Base-by-base conservation (phyloP, 2,329 filamentous ascomycete genomes). In the Claviceps lovelessii region DNA sequence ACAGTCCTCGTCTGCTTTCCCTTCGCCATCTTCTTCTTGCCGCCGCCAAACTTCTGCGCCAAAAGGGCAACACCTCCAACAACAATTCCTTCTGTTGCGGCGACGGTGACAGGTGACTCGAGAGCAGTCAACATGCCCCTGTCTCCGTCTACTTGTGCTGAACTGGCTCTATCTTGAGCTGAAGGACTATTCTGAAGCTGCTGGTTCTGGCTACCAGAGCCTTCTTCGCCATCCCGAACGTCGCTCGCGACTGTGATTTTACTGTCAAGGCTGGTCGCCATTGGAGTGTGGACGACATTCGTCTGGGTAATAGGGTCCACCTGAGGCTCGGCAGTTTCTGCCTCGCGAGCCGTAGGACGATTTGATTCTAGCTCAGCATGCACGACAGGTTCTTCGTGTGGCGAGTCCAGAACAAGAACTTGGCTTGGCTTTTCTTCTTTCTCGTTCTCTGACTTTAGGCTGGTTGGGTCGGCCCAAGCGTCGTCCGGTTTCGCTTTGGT, bases 1-100 rank as follows among this genome's bases (percentile, higher is more conserved):
- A 70, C 62, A 49, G 63, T 64, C 63, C 69, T 69, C 58, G 68
- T 68, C 51, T 70, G 52, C 54, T 58, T 62, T 31, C 55, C 58
- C 54, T 59, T 61, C 8, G 35, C 19, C 15, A n/a, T n/a, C 41
- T 57, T 61, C 48, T 61, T 63, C 54, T 60, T 61, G 15, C 58
- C 53, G 35, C 63, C 67, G 19, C 66, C 67, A 57, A 68, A 67
- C 54, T 65, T 70, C 54, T 70, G 64, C 35, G 67, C 64, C 48
- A 71, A 61, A 37, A 67, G 60, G n/a, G 68, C 62, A 19, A 68
- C 66, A 28, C 66, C 67, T 17, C 67, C 68, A 3, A 51, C 47
- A 44, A 51, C 55, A 29, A n/a, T 52, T 11, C 48, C 52, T 11
- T 46, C 54, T 6, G 61, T 52, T n/a, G 46, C 54, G 8, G 61